Evolutionary conservation across 75 land plant species (phyloP), one percentile per base, ranked within the genome.

Genomic region (Isoetes taiwanensis): DNA sequence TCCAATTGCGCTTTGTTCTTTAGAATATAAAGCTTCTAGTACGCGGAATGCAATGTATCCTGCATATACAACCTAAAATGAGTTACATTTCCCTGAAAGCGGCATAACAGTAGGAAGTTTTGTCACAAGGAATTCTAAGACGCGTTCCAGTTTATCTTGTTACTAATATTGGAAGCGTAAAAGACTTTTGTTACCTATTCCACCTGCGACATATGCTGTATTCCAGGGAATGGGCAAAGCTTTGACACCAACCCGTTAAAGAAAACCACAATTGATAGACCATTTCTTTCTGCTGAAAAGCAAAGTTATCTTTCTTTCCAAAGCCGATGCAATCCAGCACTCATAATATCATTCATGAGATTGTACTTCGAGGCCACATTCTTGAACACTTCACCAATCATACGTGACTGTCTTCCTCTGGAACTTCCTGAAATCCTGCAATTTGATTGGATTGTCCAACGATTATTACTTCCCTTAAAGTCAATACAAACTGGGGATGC

Each of bases 221-320:
- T 94, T 57, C 99, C 96, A 32, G 90, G 90, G 69, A 88, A 94
- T 11, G 96, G 99, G 62, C 64, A 58, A 55, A 94, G 58, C 43
- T 94, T 71, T 43, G 90, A 81, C 27, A 94, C 90, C 41, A 94
- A 56, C 61, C 97, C 86, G 76, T n/a, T n/a, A n/a, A n/a, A n/a
- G n/a, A n/a, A n/a, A n/a, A n/a, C n/a, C n/a, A n/a, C n/a, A n/a
- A n/a, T n/a, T n/a, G n/a, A n/a, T n/a, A n/a, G n/a, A n/a, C n/a
- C n/a, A n/a, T n/a, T n/a, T n/a, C n/a, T n/a, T n/a, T n/a, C n/a
- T n/a, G n/a, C n/a, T n/a, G n/a, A n/a, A n/a, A n/a, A n/a, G n/a
- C n/a, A n/a, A n/a, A n/a, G n/a, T n/a, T n/a, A 88, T 89, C 89
- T 88, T 58, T 93, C 96, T 68, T 93, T 93, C 98, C 98, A 93